Evolutionary conservation across 441 rosid species (phyloP).

Genomic region (Flueggea neowawraea): DNA sequence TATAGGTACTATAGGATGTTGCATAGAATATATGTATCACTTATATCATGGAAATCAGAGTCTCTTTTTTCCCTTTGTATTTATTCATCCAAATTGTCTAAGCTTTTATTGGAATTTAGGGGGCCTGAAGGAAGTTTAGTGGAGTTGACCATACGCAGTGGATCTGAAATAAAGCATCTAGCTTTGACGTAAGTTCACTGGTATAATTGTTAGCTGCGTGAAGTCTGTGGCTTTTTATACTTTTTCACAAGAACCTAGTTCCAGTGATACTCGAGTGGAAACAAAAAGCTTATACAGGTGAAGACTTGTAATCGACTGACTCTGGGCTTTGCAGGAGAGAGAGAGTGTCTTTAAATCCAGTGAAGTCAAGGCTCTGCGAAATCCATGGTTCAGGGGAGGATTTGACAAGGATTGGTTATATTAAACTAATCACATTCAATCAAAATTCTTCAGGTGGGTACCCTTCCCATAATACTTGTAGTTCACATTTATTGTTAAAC

Average conservation of each 20-base stretch:
- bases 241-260: slow-evolving; percentile 6
- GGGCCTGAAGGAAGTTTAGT: slow-evolving; percentile 95
- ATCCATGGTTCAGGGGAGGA: slow-evolving; percentile 67
- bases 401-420: slow-evolving; percentile 79
- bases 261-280: neutral
- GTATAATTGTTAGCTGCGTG: slow-evolving; percentile 1
- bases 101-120: slow-evolving; percentile 42
- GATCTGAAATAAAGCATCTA: slow-evolving; percentile 66
- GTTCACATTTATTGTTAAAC: slow-evolving; percentile 2
- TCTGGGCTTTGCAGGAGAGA: slow-evolving; percentile 59
- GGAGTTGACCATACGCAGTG: slow-evolving; percentile 69
- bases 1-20: neutral
- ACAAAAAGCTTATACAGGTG: neutral
- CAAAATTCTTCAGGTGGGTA: slow-evolving; percentile 84
- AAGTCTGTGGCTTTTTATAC: neutral
- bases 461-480: neutral
- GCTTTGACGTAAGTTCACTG: slow-evolving; percentile 54
- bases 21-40: neutral
- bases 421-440: slow-evolving; percentile 79
- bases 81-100: slow-evolving; percentile 3
- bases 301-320: slow-evolving; percentile 3
- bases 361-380: slow-evolving; percentile 82
- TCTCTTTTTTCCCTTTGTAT: slow-evolving; percentile 1
- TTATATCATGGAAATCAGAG: neutral
- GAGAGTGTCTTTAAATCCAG: slow-evolving; percentile 80